Base-by-base conservation (phyloP, 352 stramenopile species). In the Pythium volutum region DNA sequence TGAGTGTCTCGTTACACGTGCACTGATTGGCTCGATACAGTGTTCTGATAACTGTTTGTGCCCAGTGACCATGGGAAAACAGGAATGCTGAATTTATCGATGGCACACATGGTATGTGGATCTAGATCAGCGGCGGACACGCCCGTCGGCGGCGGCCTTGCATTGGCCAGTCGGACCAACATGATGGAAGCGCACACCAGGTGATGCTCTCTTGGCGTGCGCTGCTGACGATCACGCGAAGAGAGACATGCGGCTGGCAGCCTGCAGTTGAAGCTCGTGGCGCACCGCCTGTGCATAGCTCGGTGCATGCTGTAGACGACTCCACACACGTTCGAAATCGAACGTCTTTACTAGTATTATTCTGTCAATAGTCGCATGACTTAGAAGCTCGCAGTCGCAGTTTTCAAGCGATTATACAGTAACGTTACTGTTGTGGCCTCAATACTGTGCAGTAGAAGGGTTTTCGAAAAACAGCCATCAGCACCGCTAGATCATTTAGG, bases 41-140 rank as follows among this genome's bases (percentile, higher is more conserved):
- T 54, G 47, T 39, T 54, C 47, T 54, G 47, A 54, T 39, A 54
- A 54, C 47, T 20, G 20, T 18, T 33, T 29, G 43, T 50, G 22
- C 43, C 12, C 5, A 4, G 14, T 18, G 7, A n/a, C n/a, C 3
- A 26, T 18, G 27, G 25, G n/a, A 36, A 52, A 26, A 12, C 14
- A 39, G 22, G 2, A 33, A 49, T 4, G 8, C 22, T 43, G 36
- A 9, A 16, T 16, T 0, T 7, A 43, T 18, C 36, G 12, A 38
- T 38, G 33, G 33, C 14, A 20, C 36, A 50, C 12, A 3, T 4
- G 16, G 18, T 42, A 20, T 41, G 27, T 29, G 25, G 15, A 52
- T 52, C 12, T 25, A 52, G n/a, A n/a, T n/a, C 23, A 20, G 23
- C 18, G 18, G 15, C 33, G 43, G 12, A 18, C 22, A 53, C 47